Evolutionary conservation across 306 rosid species (phyloP), one percentile per base, ranked within the genome.

Genomic region (Ammopiptanthus mongolicus): DNA sequence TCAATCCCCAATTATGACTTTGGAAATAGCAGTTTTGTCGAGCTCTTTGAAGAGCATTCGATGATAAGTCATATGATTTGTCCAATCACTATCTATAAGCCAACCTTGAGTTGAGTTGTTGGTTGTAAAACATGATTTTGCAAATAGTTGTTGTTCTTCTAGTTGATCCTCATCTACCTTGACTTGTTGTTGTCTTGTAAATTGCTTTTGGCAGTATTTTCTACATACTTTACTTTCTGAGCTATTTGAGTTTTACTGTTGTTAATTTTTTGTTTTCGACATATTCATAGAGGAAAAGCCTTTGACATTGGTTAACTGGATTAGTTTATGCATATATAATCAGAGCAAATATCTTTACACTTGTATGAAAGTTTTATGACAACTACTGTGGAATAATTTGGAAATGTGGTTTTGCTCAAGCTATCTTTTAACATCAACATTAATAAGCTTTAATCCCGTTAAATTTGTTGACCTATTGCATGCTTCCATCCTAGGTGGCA

Each of bases 381-480:
- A 29, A 3, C 57, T 29, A 31, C 48, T 13, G 52, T 55, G 19
- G 71, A 64, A 14, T 29, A 60, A 41, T 75, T 57, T 47, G 17
- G 69, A 53, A 63, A 66, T 79, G 56, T 78, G 48, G 15, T 46
- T 62, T 74, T 75, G 15, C 69, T 55, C 37, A 9, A 42, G 68
- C 28, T 67, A 13, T 79, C 25, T 62, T 28, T 41, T 22, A 28
- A 4, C 33, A n/a, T 41, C 15, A 37, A 60, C 71, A 39, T 46
- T 39, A 14, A 44, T 53, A 52, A 67, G 48, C 31, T 58, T 34
- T 66, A 14, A 58, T 52, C 57, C 33, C 48, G 13, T 50, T 17
- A 65, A 72, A 42, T 47, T 71, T 71, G 71, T 46, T 33, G 50
- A 41, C 21, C 68, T 60, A 29, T 65, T 37, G 21, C 42, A 11